phyloP scores from a whole-genome alignment of 345 rosid genomes.

The Pistacia atlantica region DNA sequence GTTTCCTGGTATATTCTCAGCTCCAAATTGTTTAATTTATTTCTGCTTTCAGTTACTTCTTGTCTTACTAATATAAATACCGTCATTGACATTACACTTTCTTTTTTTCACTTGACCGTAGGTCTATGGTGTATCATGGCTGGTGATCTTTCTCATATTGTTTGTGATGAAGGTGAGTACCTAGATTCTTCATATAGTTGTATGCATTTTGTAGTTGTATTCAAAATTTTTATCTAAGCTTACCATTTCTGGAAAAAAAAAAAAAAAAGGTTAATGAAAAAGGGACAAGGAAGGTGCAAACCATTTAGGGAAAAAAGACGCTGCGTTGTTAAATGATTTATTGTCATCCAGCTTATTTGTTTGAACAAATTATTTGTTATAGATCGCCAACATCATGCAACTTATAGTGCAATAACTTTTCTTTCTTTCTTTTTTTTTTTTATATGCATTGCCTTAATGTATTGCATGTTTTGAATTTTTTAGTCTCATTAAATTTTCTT shows the following conservation, averaged over 20 bases:
- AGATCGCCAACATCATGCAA: neutral
- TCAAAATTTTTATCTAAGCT: too few relatives aligned
- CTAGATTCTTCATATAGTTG: constrained; percentile 8
- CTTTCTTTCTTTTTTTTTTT: too few relatives aligned
- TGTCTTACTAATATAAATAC: neutral
- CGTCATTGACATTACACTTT: neutral
- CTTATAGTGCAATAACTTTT: neutral
- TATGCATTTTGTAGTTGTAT: neutral
- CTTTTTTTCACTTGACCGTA: constrained; percentile 28
- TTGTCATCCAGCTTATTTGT: neutral
- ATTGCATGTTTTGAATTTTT: too few relatives aligned
- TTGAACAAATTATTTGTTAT: neutral
- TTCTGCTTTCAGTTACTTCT: neutral
- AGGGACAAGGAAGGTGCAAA: neutral
- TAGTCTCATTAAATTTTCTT: neutral
- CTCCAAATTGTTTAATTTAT: constrained; percentile 5
- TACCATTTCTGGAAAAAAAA: neutral
- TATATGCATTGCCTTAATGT: too few relatives aligned
- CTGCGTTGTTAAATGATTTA: neutral
- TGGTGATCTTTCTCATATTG: constrained; percentile 83
- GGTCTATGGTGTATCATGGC: constrained; percentile 97
- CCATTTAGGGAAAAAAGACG: neutral
- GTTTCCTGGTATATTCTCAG: constrained; percentile 62
- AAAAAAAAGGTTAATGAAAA: too few relatives aligned
- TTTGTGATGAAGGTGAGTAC: constrained; percentile 91